Conservation (phyloP, 163 green algal species). For the Scenedesmus sp. region DNA sequence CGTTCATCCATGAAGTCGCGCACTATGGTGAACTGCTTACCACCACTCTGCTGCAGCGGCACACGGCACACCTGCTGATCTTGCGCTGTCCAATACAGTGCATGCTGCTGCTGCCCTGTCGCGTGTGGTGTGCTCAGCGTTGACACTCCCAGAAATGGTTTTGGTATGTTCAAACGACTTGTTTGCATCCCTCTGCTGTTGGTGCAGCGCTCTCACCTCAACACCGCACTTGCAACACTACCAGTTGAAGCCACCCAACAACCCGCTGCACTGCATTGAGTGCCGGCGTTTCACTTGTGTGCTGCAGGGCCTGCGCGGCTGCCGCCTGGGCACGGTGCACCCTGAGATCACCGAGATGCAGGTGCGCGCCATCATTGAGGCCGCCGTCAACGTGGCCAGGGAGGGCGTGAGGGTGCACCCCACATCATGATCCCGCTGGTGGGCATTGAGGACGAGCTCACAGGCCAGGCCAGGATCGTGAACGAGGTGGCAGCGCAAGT, state of each 20-base stretch:
- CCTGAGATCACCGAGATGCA: slow-evolving; percentile 95
- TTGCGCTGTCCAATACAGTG: not conserved
- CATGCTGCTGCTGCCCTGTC: too few relatives aligned
- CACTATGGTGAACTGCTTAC: too few relatives aligned
- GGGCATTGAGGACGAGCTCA: slow-evolving; percentile 80
- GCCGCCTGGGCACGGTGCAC: slow-evolving; percentile 89
- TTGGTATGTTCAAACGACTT: too few relatives aligned
- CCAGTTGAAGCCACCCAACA: too few relatives aligned
- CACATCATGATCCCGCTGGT: slow-evolving; percentile 96
- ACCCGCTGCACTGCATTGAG: too few relatives aligned
- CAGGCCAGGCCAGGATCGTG: slow-evolving; percentile 68
- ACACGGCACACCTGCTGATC: not conserved
- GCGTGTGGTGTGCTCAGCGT: too few relatives aligned
- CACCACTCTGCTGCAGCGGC: not conserved
- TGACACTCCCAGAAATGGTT: too few relatives aligned
- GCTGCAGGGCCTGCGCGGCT: slow-evolving; percentile 83
- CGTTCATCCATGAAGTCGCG: too few relatives aligned
- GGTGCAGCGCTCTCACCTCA: too few relatives aligned
- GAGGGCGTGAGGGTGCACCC: slow-evolving; percentile 71
- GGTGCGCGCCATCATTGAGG: slow-evolving; percentile 89
- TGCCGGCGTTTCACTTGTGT: too few relatives aligned
- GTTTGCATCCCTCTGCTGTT: too few relatives aligned
- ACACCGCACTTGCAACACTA: too few relatives aligned
- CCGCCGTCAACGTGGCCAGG: slow-evolving; percentile 73
- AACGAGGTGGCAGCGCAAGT: slow-evolving; percentile 33